phyloP scores from a whole-genome alignment of 2,329 filamentous ascomycete genomes.

The Bipolaris victoriae region DNA sequence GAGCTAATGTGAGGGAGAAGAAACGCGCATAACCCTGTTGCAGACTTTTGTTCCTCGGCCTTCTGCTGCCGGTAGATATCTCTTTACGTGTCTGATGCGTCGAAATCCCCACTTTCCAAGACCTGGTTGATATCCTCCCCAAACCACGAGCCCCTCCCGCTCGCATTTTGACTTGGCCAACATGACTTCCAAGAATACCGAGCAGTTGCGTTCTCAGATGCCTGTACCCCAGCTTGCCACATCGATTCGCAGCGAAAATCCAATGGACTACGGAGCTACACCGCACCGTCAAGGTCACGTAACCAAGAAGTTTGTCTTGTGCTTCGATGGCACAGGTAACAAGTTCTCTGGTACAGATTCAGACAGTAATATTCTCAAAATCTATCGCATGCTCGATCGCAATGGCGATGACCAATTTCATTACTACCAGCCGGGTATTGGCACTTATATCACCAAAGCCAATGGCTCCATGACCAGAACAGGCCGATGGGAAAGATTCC shows the following conservation, averaged over 20 bases:
- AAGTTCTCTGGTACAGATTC: conserved; percentile 51
- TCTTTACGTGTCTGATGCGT: conserved; percentile 6
- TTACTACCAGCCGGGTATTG: conserved; percentile 63
- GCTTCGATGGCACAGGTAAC: conserved; percentile 54
- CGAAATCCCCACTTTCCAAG: conserved; percentile 3
- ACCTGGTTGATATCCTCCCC: background rate
- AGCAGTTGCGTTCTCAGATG: conserved; percentile 7
- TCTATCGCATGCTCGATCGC: conserved; percentile 72
- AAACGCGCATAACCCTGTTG: background rate
- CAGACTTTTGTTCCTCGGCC: background rate
- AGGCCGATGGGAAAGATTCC: conserved; percentile 61
- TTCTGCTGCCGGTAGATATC: conserved; percentile 4
- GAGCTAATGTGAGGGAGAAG: background rate
- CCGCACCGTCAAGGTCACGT: conserved; percentile 20
- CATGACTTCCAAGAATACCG: conserved; percentile 11
- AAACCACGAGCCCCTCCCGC: background rate
- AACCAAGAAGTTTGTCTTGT: conserved; percentile 66
- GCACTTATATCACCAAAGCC: conserved; percentile 68
- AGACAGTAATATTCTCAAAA: conserved; percentile 65
- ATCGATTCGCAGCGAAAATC: conserved; percentile 12
- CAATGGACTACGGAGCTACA: conserved; percentile 21
- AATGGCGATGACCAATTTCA: conserved; percentile 63
- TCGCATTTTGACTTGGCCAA: conserved; percentile 3
- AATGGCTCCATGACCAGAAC: conserved; percentile 62
- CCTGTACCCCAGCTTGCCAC: conserved; percentile 13